phyloP scores from a whole-genome alignment of 345 rosid species.

The Boechera stricta region DNA sequence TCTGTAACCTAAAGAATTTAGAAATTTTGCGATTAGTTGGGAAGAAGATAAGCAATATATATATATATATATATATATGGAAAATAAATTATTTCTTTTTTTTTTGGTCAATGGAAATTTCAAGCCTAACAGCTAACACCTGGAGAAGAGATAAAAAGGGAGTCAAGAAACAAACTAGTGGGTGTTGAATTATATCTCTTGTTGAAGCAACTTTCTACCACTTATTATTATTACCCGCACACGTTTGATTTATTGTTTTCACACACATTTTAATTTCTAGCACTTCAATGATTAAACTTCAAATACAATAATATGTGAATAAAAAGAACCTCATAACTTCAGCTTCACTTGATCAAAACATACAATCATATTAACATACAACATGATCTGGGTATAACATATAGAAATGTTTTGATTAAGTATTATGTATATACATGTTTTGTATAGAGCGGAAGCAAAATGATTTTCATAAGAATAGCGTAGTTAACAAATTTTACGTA shows the following conservation, averaged over 20 bases:
- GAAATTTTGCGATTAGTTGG: constrained; percentile 15
- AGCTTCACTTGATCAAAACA: constrained; percentile 20
- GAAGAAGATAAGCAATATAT: constrained; percentile 3
- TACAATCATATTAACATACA: background rate
- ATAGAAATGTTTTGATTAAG: background rate
- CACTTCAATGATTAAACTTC: constrained; percentile 4
- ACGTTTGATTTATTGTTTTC: constrained; percentile 22
- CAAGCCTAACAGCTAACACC: constrained; percentile 41
- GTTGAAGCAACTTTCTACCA: constrained; percentile 40
- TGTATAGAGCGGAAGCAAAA: no score
- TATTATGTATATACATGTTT: background rate
- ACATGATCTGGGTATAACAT: constrained; percentile 10
- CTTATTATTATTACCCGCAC: constrained; percentile 31
- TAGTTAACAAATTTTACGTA: no score
- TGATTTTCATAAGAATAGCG: no score
- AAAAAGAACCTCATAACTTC: constrained; percentile 11
- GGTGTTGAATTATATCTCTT: constrained; percentile 35
- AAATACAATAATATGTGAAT: background rate
- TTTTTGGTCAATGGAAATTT: background rate
- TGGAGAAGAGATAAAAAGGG: constrained; percentile 35
- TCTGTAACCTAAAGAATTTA: constrained; percentile 8
- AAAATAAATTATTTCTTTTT: no score
- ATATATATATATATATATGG: no score
- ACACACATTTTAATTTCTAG: constrained; percentile 1
- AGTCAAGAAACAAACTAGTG: constrained; percentile 40